These are phyloP conservation scores for Colletotrichum sp. DNA, from an alignment of 2,329 filamentous ascomycete genomes.

Conservation along the genomic window DNA sequence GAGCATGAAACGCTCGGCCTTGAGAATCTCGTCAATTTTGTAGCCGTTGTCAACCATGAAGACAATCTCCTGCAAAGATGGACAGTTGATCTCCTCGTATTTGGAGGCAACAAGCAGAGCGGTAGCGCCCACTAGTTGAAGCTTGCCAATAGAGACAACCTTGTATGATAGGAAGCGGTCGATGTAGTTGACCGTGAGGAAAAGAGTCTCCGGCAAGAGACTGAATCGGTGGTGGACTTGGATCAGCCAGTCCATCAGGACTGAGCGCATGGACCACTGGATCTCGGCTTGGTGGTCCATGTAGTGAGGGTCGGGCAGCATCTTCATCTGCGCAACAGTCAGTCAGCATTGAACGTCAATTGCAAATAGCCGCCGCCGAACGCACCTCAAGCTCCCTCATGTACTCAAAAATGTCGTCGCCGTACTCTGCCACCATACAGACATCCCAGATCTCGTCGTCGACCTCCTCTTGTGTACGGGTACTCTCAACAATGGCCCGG, in stretches of 20 bases:
- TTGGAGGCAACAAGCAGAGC: constrained; percentile 96
- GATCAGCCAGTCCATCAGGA: constrained; percentile 97
- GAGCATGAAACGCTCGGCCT: constrained; percentile 98
- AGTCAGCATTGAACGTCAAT: constrained; percentile 25
- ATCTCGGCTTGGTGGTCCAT: constrained; percentile 98
- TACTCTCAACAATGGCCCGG: constrained; percentile 69
- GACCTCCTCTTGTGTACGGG: constrained; percentile 73
- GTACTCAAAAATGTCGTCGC: constrained; percentile 93
- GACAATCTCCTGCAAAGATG: constrained; percentile 91
- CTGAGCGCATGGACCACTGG: constrained; percentile 97
- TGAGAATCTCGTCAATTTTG: constrained; percentile 88
- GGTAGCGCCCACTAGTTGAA: constrained; percentile 95
- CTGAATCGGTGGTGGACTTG: constrained; percentile 94
- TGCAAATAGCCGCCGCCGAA: constrained; percentile 1
- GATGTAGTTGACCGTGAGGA: constrained; percentile 94
- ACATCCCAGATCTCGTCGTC: constrained; percentile 93
- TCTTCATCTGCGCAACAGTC: constrained; percentile 60
- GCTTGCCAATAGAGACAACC: constrained; percentile 90
- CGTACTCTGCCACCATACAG: constrained; percentile 97
- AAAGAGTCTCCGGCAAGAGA: constrained; percentile 91
- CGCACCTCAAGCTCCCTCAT: constrained; percentile 87
- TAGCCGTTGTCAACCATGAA: constrained; percentile 98
- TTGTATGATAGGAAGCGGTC: constrained; percentile 96
- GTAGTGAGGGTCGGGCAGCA: constrained; percentile 90
- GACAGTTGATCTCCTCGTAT: constrained; percentile 98